Evolutionary conservation across 208 protist species (phyloP), one percentile per base, ranked within the genome.

Genomic region (Vickermania ingenoplastis): DNA sequence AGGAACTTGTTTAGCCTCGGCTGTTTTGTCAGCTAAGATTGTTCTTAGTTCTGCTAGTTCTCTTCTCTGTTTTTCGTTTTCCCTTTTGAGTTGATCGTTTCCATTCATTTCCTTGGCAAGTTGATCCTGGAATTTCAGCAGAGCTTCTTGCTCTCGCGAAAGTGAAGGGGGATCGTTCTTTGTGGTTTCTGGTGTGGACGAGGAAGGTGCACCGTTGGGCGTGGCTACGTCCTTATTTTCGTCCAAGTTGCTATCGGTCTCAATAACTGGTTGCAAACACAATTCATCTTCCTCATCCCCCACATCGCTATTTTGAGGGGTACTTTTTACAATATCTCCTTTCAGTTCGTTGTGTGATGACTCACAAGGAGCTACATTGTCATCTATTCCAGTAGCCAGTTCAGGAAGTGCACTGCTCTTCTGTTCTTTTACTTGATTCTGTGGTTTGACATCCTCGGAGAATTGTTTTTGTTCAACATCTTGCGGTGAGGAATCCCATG

Each of bases 21-120:
- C 61, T 0, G 54, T 29, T 2, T 57, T 28, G 14, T 57, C 63
- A 4, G 70, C 28, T 31, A 71, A 30, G 29, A 71, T 52, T 0
- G 58, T 30, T 26, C 60, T 24, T 30, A 84, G 41, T 1, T 25
- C 22, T 3, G 27, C 55, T 23, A 83, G 49, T 23, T 65, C 63
- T 1, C 36, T 49, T 14, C 54, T 45, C 54, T 83, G 61, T 1
- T 24, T 14, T 0, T 62, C 26, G 30, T 82, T 88, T 29, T 77
- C 65, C 2, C 63, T 36, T 24, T 68, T 59, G 21, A 91, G 57
- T 24, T n/a, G 28, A 5, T 60, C 31, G 3, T 61, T 67, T 5
- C 41, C 57, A 41, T 79, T 70, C 81, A 89, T 86, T 66, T 89
- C 81, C 45, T 83, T 79, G 1, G 79, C 78, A 4, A 89, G 60